Evolutionary conservation across 148 eudicot genomes (phyloP), one percentile per base, ranked within the genome.

Genomic region (Arbutus unedo): DNA sequence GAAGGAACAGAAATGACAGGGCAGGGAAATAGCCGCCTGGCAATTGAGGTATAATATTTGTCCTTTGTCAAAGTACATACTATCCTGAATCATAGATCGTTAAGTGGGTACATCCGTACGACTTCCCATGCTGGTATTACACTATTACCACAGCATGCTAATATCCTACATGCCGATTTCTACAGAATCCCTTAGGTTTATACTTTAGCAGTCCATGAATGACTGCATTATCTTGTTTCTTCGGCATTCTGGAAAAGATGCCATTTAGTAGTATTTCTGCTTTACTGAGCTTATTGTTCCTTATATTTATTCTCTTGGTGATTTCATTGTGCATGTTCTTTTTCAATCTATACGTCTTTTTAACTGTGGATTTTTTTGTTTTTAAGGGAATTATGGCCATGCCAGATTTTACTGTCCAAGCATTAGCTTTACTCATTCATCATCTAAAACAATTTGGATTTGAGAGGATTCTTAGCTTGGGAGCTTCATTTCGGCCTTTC

Each of bases 401-500:
- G 95, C 98, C 99, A 55, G 88, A 87, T 78, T 85, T 94, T 87
- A 89, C 92, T 82, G 88, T 90, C 67, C 92, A 90, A 86, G 97
- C 98, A 80, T 86, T 96, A 85, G 98, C 94, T 54, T 82, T 96
- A 64, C 88, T 90, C 43, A 84, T 89, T 85, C 89, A 76, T 43
- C 97, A 96, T 87, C 90, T 96, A 75, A 96, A 93, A 87, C 95
- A 91, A 92, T 96, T 96, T 91, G 99, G 99, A 74, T 86, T 94
- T 48, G 98, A 96, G 84, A 90, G 88, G 82, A 90, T 93, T 85
- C 59, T 96, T 49, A 89, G 92, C 74, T 85, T 88, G 87, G 92
- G 90, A 83, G 91, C 98, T 89, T 93, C 99, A 70, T 94, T 92
- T 88, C 91, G 92, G 76, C 93, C 99, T 21, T 87, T 91, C 77